Percentiles rank a stretch among this genome's conserved stretches.
phyloP scores from a whole-genome alignment of 2,329 filamentous ascomycete species.

The Incumbomyces delicatus region DNA sequence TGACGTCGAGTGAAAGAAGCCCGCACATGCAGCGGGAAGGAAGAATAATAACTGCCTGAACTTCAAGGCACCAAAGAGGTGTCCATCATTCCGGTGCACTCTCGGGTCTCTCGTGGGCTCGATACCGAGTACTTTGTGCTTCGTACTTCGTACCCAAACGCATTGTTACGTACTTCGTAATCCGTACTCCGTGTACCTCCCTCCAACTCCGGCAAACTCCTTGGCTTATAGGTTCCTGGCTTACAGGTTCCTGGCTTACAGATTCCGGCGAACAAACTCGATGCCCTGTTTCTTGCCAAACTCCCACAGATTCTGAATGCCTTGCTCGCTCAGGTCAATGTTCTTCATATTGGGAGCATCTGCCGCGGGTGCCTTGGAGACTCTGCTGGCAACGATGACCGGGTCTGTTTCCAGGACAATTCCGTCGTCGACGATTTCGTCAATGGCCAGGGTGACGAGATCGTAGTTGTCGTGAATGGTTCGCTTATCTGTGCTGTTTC shows the following conservation, averaged over 20 bases:
- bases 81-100: too few species aligned
- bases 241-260: slow-evolving; percentile 12
- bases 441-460: slow-evolving; percentile 82
- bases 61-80: too few species aligned
- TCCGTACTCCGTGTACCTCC: too few species aligned
- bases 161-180: too few species aligned
- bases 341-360: slow-evolving; percentile 82
- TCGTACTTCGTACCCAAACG: too few species aligned
- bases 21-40: too few species aligned
- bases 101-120: too few species aligned
- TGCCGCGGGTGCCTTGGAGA: slow-evolving; percentile 82
- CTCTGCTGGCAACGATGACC: slow-evolving; percentile 81
- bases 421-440: slow-evolving; percentile 90
- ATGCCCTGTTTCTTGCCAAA: slow-evolving; percentile 86
- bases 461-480: slow-evolving; percentile 99
- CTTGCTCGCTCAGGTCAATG: slow-evolving; percentile 92
- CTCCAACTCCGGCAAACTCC: slow-evolving; percentile 1
- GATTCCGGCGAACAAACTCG: slow-evolving; percentile 69
- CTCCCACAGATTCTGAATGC: slow-evolving; percentile 85
- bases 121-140: too few species aligned
- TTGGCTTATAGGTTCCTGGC: too few species aligned
- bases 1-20: too few species aligned
- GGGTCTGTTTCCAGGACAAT: slow-evolving; percentile 97
- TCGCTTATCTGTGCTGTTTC: slow-evolving; percentile 92
- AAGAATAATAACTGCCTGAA: too few species aligned